Evolutionary conservation across 1,139 yeast species (phyloP).

Genomic region (Geotrichum candidum): DNA sequence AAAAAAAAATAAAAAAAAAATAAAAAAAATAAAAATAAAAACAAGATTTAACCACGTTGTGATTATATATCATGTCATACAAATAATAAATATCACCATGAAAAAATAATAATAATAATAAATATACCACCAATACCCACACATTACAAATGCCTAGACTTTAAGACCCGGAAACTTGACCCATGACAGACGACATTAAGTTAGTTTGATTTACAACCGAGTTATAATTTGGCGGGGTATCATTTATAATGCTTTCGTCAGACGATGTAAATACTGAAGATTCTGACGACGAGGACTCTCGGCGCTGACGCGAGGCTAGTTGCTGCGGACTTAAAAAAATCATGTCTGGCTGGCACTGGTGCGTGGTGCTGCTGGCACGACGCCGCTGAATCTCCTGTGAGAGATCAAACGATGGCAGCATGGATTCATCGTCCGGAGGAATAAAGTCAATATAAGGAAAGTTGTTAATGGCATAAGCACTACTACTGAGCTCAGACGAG

Average conservation of each 20-base stretch:
- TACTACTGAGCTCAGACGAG: slow-evolving; percentile 2
- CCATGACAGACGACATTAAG: neutral
- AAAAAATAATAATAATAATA: neutral
- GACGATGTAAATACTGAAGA: neutral
- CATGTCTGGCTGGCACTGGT: neutral
- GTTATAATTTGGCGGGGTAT: neutral
- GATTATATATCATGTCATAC: neutral
- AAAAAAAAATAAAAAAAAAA: too few relatives aligned
- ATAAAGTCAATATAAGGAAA: neutral
- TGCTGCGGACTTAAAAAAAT: neutral
- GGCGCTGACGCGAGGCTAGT: neutral
- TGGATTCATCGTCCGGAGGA: neutral
- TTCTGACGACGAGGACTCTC: neutral
- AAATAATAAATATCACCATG: neutral
- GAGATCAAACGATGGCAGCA: slow-evolving; percentile 6
- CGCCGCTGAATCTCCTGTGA: neutral
- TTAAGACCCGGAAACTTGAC: neutral
- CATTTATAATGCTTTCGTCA: neutral
- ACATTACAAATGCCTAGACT: neutral
- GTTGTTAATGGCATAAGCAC: neutral
- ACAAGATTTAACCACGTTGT: neutral
- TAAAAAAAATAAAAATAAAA: neutral
- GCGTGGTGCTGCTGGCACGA: neutral
- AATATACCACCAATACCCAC: neutral
- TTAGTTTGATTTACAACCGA: neutral